Base-by-base conservation (phyloP, 148 eudicot species). In the Rhododendron ferrugineum region DNA sequence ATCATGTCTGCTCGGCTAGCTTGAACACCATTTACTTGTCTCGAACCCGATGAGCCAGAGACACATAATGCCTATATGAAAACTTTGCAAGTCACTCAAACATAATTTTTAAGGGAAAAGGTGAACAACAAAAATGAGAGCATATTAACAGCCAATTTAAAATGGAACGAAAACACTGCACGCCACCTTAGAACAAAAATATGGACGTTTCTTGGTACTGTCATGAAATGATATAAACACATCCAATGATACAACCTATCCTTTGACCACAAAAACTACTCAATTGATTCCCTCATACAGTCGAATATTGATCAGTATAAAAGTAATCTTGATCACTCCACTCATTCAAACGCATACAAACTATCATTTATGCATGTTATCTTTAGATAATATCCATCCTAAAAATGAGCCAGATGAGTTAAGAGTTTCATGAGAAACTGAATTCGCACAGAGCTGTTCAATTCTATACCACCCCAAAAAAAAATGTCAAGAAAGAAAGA, bases 1-100 rank as follows among this genome's bases (percentile, higher is more conserved):
- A 97, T 93, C 99, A 97, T 95, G 88, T 93, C 97, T 86, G 98
- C 99, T 86, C 96, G 90, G 93, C 92, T 91, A 72, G 86, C 58
- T 86, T 85, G 94, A 89, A 97, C 92, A 42, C 99, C 99, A 89
- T 92, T 97, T 84, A 92, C 87, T 88, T 95, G 98, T 89, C 93
- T 92, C 37, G 85, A 52, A 84, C 54, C 82, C 22, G 93, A 87
- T n/a, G 90, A 64, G 52, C 90, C 95, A 84, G 93, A 82, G 52
- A 87, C 92, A 86, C 98, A 97, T 85, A 97, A 88, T 87, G 99
- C 99, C 99, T 97, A 72, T 90, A 94, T 47, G 68, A 72, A 64
- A 56, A 84, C 64, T 15, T 22, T 56, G 44, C 50, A 62, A 14
- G 50, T 88, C 49, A 77, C n/a, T 47, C 10, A 86, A 81, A 78